Percentiles rank a stretch among this genome's conserved stretches.
Conservation (phyloP, 2,329 filamentous ascomycete genomes). For the Trichoderma endophyticum region DNA sequence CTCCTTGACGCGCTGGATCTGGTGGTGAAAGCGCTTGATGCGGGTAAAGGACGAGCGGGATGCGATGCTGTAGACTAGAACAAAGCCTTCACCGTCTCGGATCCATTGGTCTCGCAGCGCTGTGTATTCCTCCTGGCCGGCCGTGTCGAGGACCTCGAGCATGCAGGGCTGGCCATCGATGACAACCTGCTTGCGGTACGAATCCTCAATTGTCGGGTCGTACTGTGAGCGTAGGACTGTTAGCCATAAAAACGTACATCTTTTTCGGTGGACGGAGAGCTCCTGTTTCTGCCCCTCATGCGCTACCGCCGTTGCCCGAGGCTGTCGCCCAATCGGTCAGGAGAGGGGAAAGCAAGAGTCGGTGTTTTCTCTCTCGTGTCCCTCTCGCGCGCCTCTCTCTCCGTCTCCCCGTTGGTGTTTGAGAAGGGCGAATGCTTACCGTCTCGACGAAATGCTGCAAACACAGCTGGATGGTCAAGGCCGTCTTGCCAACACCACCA, state of each 20-base stretch:
- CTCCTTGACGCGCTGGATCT: constrained; percentile 97
- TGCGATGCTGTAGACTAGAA: constrained; percentile 97
- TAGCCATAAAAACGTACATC: constrained; percentile 5
- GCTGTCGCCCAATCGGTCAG: constrained; percentile 3
- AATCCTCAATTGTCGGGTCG: constrained; percentile 84
- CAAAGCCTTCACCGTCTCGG: constrained; percentile 93
- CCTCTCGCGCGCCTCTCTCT: not conserved
- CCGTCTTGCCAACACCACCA: constrained; percentile 91
- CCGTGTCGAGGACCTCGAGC: constrained; percentile 95
- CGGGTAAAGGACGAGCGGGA: constrained; percentile 92
- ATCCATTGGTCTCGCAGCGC: constrained; percentile 98
- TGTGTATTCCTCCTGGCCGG: constrained; percentile 97
- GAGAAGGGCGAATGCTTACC: constrained; percentile 41
- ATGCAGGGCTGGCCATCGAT: constrained; percentile 95
- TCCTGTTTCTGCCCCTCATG: constrained; percentile 15
- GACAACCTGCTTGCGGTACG: constrained; percentile 83
- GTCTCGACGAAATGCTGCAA: constrained; percentile 98
- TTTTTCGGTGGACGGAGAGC: not conserved
- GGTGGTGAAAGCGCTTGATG: constrained; percentile 93
- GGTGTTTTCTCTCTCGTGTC: not conserved
- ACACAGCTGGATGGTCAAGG: constrained; percentile 93
- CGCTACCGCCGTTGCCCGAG: not conserved
- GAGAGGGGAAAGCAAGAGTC: constrained; percentile 5
- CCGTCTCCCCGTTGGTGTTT: not conserved
- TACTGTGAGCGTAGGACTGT: constrained; percentile 51